A percentile compares a stretch with the other conserved stretches of the same genome.
Conservation (phyloP, 2,329 filamentous ascomycete species). For the Neofusicoccum sp. region DNA sequence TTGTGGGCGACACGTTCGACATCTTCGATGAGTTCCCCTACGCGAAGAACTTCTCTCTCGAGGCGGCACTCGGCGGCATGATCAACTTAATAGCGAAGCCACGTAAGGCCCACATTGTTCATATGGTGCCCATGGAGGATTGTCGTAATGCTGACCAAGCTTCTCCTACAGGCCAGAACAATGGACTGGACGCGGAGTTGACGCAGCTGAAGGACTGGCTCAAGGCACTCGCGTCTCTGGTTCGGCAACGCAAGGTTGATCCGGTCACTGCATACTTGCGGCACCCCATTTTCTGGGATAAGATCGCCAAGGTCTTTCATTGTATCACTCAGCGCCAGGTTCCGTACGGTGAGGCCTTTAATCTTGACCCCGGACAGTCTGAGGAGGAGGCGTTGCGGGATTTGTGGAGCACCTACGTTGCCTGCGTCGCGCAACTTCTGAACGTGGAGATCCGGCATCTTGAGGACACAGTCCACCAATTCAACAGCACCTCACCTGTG, state of each 20-base stretch:
- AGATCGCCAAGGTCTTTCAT: constrained; percentile 32
- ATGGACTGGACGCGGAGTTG: constrained; percentile 7
- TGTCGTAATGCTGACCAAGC: background rate
- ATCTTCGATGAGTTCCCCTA: constrained; percentile 39
- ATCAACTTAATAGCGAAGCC: constrained; percentile 10
- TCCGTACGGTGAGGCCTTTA: constrained; percentile 26
- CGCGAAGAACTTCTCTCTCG: constrained; percentile 1
- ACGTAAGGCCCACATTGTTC: background rate
- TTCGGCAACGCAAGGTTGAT: background rate
- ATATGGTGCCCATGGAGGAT: background rate
- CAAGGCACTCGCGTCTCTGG: background rate
- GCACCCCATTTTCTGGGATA: constrained; percentile 38
- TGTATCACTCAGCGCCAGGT: constrained; percentile 29
- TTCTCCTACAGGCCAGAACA: background rate
- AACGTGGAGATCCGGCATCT: constrained; percentile 1
- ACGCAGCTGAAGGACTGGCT: constrained; percentile 9
- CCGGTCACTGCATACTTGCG: constrained; percentile 26
- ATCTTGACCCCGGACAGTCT: background rate
- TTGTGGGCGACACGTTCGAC: constrained; percentile 8
- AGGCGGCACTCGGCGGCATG: constrained; percentile 12
- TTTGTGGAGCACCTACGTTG: constrained; percentile 5
- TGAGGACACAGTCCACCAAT: background rate
- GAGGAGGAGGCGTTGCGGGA: constrained; percentile 13
- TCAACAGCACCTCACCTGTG: background rate
- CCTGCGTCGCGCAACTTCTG: constrained; percentile 14